Base-by-base conservation (phyloP, 2,329 filamentous ascomycete species). In the Alternaria burnsii region DNA sequence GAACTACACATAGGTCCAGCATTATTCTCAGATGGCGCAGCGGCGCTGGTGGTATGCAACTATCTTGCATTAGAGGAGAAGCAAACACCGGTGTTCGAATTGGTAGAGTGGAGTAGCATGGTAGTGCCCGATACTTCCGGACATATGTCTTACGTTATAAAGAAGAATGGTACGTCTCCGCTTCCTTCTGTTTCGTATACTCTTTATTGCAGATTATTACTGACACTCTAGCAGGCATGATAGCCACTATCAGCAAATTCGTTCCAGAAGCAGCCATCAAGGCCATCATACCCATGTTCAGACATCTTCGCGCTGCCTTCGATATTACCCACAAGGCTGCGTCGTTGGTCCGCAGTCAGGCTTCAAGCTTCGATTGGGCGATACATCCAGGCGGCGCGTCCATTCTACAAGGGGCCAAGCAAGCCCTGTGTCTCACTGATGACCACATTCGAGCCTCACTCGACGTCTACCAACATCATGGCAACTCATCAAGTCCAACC, bases 1-100 rank as follows among this genome's bases (percentile, higher is more conserved):
- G 82, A 89, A 61, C 85, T 88, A 11, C 82, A 88, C 32, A 90
- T 92, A 67, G 89, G 88, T 2, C 82, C 87, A 1, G 86, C 85
- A 14, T 77, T 92, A 3, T 92, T 92, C 73, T 90, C 88, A 20
- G 89, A 92, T 74, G 91, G 87, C 65, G 89, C 87, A n/a, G 88
- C 88, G 58, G 87, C 89, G 0, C 76, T 87, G 28, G 80, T 92
- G 1, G 71, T 92, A 34, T 88, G 87, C 70, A 92, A 92, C 69
- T 84, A 84, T 1, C 78, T 91, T 54, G 88, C 85, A 2, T 79
- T 75, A 20, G 60, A 69, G 2, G 62, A 65, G 8, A 60, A 70
- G 1, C 75, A 77, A 52, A 65, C 63, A 24, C 75, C 78, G 1
- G 68, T 83, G 12, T 90, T 89, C 69, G 84, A 89, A 28, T 75